phyloP scores from a whole-genome alignment of 495 filamentous ascomycete genomes.

The Aspergillus diversus region DNA sequence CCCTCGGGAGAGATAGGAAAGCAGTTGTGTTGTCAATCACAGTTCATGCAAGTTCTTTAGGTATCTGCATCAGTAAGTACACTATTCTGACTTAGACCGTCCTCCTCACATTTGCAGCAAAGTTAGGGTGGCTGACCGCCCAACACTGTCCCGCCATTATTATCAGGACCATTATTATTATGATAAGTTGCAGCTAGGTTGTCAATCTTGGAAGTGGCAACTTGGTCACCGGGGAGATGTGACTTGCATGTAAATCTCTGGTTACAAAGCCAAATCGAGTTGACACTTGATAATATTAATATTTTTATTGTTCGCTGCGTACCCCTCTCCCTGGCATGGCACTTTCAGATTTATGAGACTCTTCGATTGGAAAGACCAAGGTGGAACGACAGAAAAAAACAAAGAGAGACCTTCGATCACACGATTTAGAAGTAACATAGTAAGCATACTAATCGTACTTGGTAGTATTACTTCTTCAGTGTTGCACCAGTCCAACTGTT shows the following conservation, averaged over 20 bases:
- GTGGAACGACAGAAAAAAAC: no score
- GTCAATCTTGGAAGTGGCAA: not conserved
- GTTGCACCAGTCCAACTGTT: not conserved
- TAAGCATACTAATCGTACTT: no score
- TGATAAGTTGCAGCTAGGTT: not conserved
- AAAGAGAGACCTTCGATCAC: no score
- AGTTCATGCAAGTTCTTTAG: slow-evolving; percentile 24
- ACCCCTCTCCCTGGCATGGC: no score
- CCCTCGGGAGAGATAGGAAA: not conserved
- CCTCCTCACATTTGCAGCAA: slow-evolving; percentile 21
- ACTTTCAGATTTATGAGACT: no score
- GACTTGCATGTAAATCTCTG: slow-evolving; percentile 4
- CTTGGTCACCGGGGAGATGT: slow-evolving; percentile 3
- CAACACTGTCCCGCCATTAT: slow-evolving; percentile 15
- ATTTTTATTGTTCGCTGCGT: not conserved
- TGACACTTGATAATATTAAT: not conserved
- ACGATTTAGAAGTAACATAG: no score
- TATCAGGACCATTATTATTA: slow-evolving; percentile 3
- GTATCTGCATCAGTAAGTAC: slow-evolving; percentile 1
- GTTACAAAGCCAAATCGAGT: not conserved
- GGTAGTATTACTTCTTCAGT: no score
- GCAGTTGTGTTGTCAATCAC: slow-evolving; percentile 2
- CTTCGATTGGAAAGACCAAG: no score
- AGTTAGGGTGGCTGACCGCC: slow-evolving; percentile 22
- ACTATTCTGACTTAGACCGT: slow-evolving; percentile 9